Conservation (phyloP, 2,329 filamentous ascomycete species). For the Clarireedia sp. region DNA sequence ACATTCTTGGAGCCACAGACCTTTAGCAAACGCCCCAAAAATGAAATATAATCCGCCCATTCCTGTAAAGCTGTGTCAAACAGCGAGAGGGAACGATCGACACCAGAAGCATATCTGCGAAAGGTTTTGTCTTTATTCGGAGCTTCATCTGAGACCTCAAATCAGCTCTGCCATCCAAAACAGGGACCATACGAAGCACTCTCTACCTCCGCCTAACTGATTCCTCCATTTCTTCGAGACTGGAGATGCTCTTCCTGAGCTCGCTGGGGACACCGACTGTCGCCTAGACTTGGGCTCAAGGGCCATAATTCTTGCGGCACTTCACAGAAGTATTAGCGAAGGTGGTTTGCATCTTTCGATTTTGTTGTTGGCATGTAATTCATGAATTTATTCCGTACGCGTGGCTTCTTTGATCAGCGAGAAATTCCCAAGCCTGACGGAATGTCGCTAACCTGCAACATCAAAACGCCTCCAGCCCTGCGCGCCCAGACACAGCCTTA, state of each 20-base stretch:
- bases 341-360: constrained; percentile 19
- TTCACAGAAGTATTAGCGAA: constrained; percentile 16
- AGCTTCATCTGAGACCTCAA: constrained; percentile 40
- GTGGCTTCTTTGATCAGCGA: constrained; percentile 17
- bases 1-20: constrained; percentile 36
- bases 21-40: constrained; percentile 84
- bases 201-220: constrained; percentile 65
- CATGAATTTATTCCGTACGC: constrained; percentile 10
- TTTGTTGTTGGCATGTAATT: constrained; percentile 6
- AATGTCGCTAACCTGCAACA: constrained; percentile 8
- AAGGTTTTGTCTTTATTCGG: constrained; percentile 59
- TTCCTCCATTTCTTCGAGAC: constrained; percentile 69
- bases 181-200: neutral
- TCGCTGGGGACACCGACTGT: constrained; percentile 65
- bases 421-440: constrained; percentile 8
- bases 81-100: constrained; percentile 78
- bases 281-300: constrained; percentile 51
- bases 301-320: constrained; percentile 43
- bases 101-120: constrained; percentile 79
- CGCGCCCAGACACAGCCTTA: neutral
- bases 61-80: constrained; percentile 94
- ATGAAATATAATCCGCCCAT: constrained; percentile 99
- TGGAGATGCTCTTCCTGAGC: constrained; percentile 74
- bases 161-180: constrained; percentile 1
- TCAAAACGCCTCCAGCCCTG: constrained; percentile 2